These are phyloP conservation scores for Hyaloscypha bicolor DNA, from an alignment of 495 filamentous ascomycete species.

Conservation along the genomic window DNA sequence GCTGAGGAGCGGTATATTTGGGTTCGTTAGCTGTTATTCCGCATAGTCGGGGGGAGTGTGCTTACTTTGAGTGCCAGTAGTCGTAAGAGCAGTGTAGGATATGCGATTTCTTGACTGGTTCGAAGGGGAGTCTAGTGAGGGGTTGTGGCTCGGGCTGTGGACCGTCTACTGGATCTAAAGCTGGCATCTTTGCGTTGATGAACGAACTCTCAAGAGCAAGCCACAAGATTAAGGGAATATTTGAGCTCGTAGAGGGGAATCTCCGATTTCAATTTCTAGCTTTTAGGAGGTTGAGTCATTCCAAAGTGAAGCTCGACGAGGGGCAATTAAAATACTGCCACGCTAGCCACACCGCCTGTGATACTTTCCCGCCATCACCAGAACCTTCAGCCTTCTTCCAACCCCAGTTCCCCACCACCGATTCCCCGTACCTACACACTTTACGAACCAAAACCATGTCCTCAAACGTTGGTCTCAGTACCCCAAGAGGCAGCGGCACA, in stretches of 20 bases:
- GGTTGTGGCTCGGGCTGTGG: conserved; percentile 23
- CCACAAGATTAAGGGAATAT: neutral
- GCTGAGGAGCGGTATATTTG: conserved; percentile 72
- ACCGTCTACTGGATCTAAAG: conserved; percentile 8
- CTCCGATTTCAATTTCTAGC: neutral
- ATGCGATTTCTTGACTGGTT: conserved; percentile 78
- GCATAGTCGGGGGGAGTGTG: neutral
- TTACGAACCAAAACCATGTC: conserved; percentile 62
- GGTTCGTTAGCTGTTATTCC: conserved; percentile 6
- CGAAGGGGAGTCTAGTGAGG: conserved; percentile 64
- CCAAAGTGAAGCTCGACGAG: conserved; percentile 5
- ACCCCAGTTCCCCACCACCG: neutral
- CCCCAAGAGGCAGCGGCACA: conserved; percentile 92
- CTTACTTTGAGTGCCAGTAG: conserved; percentile 79
- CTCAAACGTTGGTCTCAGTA: conserved; percentile 95
- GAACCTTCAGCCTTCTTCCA: conserved; percentile 8
- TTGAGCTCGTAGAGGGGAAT: neutral
- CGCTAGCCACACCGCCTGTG: conserved; percentile 14
- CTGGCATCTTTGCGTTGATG: conserved; percentile 27
- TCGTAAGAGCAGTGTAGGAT: conserved; percentile 95
- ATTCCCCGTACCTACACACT: neutral
- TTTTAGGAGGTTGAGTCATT: neutral
- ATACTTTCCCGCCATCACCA: neutral
- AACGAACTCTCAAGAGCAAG: neutral
- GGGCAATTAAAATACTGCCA: conserved; percentile 25